These are phyloP conservation scores for Wallacemonas collosoma DNA, from an alignment of 208 protist genomes.

Conservation along the genomic window DNA sequence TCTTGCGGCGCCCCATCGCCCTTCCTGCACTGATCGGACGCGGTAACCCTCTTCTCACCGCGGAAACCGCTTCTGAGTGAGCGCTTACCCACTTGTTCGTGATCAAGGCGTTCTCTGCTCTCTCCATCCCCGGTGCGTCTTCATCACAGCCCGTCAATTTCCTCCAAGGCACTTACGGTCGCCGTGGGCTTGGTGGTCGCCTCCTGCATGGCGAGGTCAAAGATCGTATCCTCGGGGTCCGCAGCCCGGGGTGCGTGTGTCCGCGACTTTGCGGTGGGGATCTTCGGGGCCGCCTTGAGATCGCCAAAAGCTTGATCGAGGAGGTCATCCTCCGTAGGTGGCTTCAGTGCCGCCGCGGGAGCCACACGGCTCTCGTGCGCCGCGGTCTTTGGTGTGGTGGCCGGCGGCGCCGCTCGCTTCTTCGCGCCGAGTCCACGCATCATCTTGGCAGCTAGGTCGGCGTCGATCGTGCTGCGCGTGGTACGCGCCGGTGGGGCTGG, in stretches of 20 bases:
- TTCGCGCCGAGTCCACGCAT: conserved; percentile 7
- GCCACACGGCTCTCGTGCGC: too few relatives aligned
- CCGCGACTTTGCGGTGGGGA: not conserved
- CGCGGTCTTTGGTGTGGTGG: not conserved
- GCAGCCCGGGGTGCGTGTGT: not conserved
- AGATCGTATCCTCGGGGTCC: conserved; percentile 7
- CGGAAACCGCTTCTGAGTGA: too few relatives aligned
- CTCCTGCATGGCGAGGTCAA: conserved; percentile 14
- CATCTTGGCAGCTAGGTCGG: conserved; percentile 11
- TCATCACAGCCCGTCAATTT: conserved; percentile 15
- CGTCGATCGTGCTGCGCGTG: not conserved
- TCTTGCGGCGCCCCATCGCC: too few relatives aligned
- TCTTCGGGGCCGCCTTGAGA: not conserved
- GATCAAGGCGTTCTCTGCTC: not conserved
- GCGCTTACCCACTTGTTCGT: too few relatives aligned
- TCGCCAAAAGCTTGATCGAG: conserved; percentile 3
- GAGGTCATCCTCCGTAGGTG: conserved; percentile 9
- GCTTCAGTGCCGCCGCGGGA: not conserved
- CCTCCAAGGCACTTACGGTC: not conserved
- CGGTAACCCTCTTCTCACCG: too few relatives aligned
- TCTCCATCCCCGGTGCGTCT: not conserved
- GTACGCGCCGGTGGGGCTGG: too few relatives aligned
- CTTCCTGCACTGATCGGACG: too few relatives aligned
- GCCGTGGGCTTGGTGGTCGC: not conserved
- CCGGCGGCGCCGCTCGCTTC: not conserved